Percentiles rank a stretch among this genome's conserved stretches.
Evolutionary conservation across 164 flowering plant genomes (phyloP).

Genomic region (Tetracentron sinense): DNA sequence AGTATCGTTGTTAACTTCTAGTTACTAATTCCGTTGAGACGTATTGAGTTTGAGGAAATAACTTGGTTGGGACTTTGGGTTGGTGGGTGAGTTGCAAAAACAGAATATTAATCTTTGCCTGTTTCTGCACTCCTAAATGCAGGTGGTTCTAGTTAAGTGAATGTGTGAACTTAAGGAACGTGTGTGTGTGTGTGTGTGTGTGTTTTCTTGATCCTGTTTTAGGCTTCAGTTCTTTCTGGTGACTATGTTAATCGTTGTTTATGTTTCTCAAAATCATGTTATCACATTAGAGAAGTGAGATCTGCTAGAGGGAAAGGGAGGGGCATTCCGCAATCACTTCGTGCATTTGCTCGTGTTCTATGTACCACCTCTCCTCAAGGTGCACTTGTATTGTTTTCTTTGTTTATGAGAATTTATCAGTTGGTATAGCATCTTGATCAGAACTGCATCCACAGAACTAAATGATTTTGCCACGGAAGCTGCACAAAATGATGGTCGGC

Average conservation of each 20-base stretch:
- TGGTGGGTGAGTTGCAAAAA: not conserved
- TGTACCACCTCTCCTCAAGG: slow-evolving; percentile 55
- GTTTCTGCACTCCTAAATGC: not conserved
- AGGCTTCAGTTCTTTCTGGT: not conserved
- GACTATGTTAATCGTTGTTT: not conserved
- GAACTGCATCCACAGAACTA: slow-evolving; percentile 42
- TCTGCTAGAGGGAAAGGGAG: slow-evolving; percentile 58
- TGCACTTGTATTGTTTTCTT: slow-evolving; percentile 6
- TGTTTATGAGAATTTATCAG: not conserved
- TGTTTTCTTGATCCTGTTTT: not conserved
- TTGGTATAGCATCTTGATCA: slow-evolving; percentile 1
- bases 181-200: too few species aligned
- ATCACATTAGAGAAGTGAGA: slow-evolving; percentile 57
- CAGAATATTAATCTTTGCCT: not conserved
- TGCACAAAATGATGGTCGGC: slow-evolving; percentile 65
- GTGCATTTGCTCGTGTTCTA: slow-evolving; percentile 78
- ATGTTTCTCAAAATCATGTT: not conserved
- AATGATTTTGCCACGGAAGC: slow-evolving; percentile 58
- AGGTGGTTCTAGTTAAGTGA: not conserved
- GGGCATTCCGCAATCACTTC: slow-evolving; percentile 87
- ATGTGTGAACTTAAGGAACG: not conserved
- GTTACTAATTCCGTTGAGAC: too few species aligned
- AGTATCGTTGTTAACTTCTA: too few species aligned
- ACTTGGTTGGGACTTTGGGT: too few species aligned
- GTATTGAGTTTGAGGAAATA: too few species aligned